phyloP scores from a whole-genome alignment of 164 flowering plant species.

The Kalanchoe fedtschenkoi region DNA sequence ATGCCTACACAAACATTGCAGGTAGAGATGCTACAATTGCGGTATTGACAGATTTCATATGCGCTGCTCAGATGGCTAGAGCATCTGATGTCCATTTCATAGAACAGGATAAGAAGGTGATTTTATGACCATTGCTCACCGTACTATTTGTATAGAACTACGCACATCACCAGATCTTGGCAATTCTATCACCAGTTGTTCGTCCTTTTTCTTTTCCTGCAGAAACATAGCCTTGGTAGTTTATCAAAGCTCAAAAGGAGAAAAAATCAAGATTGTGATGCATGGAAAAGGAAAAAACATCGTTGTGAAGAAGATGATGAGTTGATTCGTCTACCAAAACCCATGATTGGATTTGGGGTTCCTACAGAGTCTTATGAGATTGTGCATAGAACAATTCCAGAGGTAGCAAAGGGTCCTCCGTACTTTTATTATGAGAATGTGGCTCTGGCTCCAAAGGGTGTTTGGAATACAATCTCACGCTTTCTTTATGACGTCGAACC shows the following conservation, averaged over 20 bases:
- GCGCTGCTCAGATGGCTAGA: slow-evolving; percentile 78
- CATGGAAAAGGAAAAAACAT: slow-evolving; percentile 20
- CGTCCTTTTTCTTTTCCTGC: not conserved
- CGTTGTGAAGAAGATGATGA: slow-evolving; percentile 31
- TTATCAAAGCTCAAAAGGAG: slow-evolving; percentile 27
- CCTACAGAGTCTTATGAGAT: slow-evolving; percentile 27
- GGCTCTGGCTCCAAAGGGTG: slow-evolving; percentile 82
- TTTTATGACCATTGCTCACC: not conserved
- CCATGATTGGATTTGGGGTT: slow-evolving; percentile 71
- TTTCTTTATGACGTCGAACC: slow-evolving; percentile 70
- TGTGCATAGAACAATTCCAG: slow-evolving; percentile 41
- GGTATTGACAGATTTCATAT: slow-evolving; percentile 65
- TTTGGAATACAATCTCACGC: slow-evolving; percentile 69
- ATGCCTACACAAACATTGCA: slow-evolving; percentile 15
- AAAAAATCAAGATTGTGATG: slow-evolving; percentile 18
- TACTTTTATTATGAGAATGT: slow-evolving; percentile 90
- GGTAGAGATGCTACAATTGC: slow-evolving; percentile 51
- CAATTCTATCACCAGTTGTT: not conserved
- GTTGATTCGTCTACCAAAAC: slow-evolving; percentile 46
- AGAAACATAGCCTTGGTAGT: not conserved
- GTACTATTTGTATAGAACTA: not conserved
- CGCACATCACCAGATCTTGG: not conserved
- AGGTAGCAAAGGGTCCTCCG: slow-evolving; percentile 64
- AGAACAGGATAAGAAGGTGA: slow-evolving; percentile 32
- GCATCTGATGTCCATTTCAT: slow-evolving; percentile 31